A percentile compares a stretch with the other conserved stretches of the same genome.
These are phyloP conservation scores for Neonothopanus nambi DNA, from an alignment of 1,284 basidiomycete genomes.

Conservation along the genomic window DNA sequence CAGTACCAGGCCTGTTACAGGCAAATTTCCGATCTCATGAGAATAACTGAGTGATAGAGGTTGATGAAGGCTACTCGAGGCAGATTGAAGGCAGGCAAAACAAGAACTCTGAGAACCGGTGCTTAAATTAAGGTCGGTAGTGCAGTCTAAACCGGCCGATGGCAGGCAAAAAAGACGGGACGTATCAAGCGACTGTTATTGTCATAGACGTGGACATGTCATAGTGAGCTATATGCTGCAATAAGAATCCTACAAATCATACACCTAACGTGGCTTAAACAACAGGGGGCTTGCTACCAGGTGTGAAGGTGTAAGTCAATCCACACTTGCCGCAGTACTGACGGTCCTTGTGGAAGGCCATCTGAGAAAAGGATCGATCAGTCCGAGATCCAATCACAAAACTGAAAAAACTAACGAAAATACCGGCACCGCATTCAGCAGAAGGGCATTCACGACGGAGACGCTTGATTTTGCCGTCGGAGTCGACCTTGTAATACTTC, in stretches of 20 bases:
- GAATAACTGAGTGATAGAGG: too few relatives aligned
- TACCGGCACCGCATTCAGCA: constrained; percentile 91
- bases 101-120: too few relatives aligned
- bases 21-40: too few relatives aligned
- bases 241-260: constrained; percentile 3
- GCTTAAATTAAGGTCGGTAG: neutral
- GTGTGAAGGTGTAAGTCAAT: constrained; percentile 87
- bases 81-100: too few relatives aligned
- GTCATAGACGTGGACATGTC: constrained; percentile 6
- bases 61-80: too few relatives aligned
- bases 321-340: constrained; percentile 97
- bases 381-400: neutral
- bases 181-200: constrained; percentile 4
- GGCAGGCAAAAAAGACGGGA: neutral
- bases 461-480: constrained; percentile 99
- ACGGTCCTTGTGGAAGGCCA: constrained; percentile 94
- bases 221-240: constrained; percentile 4
- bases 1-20: neutral
- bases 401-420: constrained; percentile 70
- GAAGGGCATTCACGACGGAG: constrained; percentile 95
- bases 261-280: constrained; percentile 39
- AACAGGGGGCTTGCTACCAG: constrained; percentile 73
- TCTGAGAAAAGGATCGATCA: constrained; percentile 42
- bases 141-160: neutral
- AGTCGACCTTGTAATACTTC: constrained; percentile 99